phyloP scores from a whole-genome alignment of 2,329 filamentous ascomycete species.

The Thermoascus crustaceus region DNA sequence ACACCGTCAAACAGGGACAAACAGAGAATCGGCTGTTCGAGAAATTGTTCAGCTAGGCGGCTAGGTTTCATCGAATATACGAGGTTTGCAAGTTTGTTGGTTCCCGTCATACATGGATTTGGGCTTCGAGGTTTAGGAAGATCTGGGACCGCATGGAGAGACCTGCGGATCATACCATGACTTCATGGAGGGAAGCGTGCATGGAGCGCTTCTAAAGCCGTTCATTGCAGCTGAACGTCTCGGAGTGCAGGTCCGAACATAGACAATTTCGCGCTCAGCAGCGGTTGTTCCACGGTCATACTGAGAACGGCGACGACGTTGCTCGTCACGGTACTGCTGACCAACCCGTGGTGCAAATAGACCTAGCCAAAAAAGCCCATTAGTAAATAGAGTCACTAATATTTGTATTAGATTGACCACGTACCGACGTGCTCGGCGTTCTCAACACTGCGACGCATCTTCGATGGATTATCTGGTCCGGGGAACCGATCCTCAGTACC shows the following conservation, averaged over 20 bases:
- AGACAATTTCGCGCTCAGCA: slow-evolving; percentile 54
- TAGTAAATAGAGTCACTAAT: not conserved
- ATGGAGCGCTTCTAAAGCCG: slow-evolving; percentile 16
- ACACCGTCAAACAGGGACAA: too few relatives aligned
- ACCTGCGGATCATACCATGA: slow-evolving; percentile 14
- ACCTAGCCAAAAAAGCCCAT: slow-evolving; percentile 38
- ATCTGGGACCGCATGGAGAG: slow-evolving; percentile 13
- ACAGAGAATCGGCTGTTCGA: too few relatives aligned
- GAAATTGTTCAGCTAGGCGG: too few relatives aligned
- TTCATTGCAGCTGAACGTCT: slow-evolving; percentile 12
- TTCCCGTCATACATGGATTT: not conserved
- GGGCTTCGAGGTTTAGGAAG: slow-evolving; percentile 7
- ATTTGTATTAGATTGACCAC: slow-evolving; percentile 24
- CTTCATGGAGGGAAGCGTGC: slow-evolving; percentile 18
- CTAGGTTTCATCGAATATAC: too few relatives aligned
- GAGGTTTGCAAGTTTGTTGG: too few relatives aligned
- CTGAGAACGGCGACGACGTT: slow-evolving; percentile 66
- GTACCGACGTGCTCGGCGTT: slow-evolving; percentile 76
- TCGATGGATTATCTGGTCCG: slow-evolving; percentile 71
- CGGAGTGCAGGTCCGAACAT: slow-evolving; percentile 17
- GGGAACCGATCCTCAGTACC: slow-evolving; percentile 72
- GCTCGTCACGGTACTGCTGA: slow-evolving; percentile 65
- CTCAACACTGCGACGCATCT: slow-evolving; percentile 79
- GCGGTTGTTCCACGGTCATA: slow-evolving; percentile 74
- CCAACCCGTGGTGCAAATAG: slow-evolving; percentile 73